Evolutionary conservation across 1,284 basidiomycete species (phyloP), one percentile per base, ranked within the genome.

Genomic region (Chalciporus sp.): DNA sequence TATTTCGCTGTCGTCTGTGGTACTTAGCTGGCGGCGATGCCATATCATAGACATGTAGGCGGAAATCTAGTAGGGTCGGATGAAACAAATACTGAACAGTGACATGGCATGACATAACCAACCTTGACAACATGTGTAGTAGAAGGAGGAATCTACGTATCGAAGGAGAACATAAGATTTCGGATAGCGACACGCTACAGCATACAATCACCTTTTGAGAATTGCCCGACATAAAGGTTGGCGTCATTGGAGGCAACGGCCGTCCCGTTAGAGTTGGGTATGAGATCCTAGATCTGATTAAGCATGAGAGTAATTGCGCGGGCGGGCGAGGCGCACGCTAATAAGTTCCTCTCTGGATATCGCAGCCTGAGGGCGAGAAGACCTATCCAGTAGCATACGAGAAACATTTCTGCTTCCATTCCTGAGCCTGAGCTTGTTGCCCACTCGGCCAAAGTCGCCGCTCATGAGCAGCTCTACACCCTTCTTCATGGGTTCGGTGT

Each of bases 211-310:
- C 90, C 90, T 61, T 79, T 77, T 14, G 93, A 95, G 72, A 89
- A 98, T 70, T 98, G 95, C 0, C 94, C 97, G 11, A 89, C 92
- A 68, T 99, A 99, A 31, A 95, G 87, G 54, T 94, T 92, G 12
- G 86, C 76, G 4, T 81, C 79, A 64, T 95, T 95, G 35, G 79
- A 77, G 1, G 94, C 92, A 0, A 98, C 95, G 11, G 93, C 84
- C 1, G 92, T 91, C 4, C 96, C 96, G 58, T 84, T 81, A 4
- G 89, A 84, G 65, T 97, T 98, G 1, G 95, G 96, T 10, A 97
- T 74, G 20, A 92, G 76, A 42, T 83, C 78, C 89, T 94, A 14
- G 6, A 33, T 4, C 14, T 33, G 31, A 6, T 14, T 33, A 16
- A 33, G 12, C 14, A 33, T 14, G 31, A 33, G 12, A 16, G 11